These are phyloP conservation scores for Tuber microsphaerosporum DNA, from an alignment of 495 filamentous ascomycete genomes.

Conservation along the genomic window DNA sequence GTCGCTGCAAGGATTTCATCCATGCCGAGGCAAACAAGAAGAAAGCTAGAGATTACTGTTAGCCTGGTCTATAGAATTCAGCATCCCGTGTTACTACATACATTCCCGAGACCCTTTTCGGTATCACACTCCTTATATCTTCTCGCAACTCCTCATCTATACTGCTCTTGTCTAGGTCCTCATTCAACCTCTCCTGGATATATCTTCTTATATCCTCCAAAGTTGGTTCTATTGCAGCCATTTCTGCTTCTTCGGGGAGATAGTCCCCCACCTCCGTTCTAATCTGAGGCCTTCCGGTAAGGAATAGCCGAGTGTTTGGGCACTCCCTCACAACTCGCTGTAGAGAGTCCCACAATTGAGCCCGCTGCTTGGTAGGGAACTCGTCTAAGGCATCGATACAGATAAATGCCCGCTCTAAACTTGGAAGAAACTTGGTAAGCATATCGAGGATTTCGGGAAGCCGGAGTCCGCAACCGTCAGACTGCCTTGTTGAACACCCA, in stretches of 20 bases:
- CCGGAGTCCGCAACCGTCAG: no score
- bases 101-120: background rate
- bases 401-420: background rate
- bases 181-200: background rate
- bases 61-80: background rate
- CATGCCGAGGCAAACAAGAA: no score
- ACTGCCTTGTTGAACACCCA: no score
- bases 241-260: background rate
- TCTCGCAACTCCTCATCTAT: no score
- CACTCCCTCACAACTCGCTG: background rate
- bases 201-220: background rate
- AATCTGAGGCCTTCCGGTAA: background rate
- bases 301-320: background rate
- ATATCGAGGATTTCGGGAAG: background rate
- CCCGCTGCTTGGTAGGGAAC: background rate
- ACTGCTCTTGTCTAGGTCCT: no score
- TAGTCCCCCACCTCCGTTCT: background rate
- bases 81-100: background rate
- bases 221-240: background rate
- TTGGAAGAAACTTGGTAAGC: background rate
- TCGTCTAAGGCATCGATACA: background rate
- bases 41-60: background rate
- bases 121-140: no score
- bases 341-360: background rate
- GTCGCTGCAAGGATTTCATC: no score